Conservation (phyloP, 2,329 filamentous ascomycete species). For the Aphanocladium album region DNA sequence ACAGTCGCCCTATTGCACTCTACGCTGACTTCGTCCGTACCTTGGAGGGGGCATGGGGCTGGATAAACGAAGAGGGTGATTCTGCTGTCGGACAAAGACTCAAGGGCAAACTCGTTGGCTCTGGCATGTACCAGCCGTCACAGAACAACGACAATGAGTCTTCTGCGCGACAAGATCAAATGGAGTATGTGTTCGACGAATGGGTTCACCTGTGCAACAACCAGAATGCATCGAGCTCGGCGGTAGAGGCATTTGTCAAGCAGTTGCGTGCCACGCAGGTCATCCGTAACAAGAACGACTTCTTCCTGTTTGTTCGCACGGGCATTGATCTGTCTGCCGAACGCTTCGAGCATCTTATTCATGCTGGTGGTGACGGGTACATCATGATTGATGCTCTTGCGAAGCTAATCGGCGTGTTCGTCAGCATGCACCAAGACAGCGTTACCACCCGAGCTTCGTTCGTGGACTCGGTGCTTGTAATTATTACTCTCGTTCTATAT, state of each 20-base stretch:
- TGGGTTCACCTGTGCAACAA: conserved; percentile 83
- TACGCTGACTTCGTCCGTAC: conserved; percentile 83
- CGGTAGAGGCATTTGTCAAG: conserved; percentile 70
- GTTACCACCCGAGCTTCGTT: conserved; percentile 63
- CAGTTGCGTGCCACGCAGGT: conserved; percentile 74
- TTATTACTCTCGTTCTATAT: conserved; percentile 77
- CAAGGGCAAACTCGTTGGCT: conserved; percentile 53
- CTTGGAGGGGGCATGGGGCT: conserved; percentile 73
- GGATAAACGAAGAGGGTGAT: conserved; percentile 69
- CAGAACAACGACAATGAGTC: conserved; percentile 44
- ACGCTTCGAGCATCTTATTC: conserved; percentile 67
- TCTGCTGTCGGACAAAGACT: conserved; percentile 63
- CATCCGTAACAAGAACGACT: conserved; percentile 69
- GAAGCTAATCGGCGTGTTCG: conserved; percentile 70
- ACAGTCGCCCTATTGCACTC: conserved; percentile 69
- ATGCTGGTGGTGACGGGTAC: conserved; percentile 55
- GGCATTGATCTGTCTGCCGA: conserved; percentile 76
- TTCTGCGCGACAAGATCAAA: conserved; percentile 66
- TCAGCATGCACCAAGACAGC: conserved; percentile 64
- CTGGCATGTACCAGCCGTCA: conserved; percentile 34
- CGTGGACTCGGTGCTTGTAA: conserved; percentile 69
- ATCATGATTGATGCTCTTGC: conserved; percentile 72
- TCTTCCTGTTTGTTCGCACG: conserved; percentile 72
- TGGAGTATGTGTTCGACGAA: conserved; percentile 94
- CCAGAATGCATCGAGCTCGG: conserved; percentile 67